Percentiles rank a stretch among this genome's conserved stretches.
Conservation (phyloP, 805 yeast species). For the Suhomyces prunicola region DNA sequence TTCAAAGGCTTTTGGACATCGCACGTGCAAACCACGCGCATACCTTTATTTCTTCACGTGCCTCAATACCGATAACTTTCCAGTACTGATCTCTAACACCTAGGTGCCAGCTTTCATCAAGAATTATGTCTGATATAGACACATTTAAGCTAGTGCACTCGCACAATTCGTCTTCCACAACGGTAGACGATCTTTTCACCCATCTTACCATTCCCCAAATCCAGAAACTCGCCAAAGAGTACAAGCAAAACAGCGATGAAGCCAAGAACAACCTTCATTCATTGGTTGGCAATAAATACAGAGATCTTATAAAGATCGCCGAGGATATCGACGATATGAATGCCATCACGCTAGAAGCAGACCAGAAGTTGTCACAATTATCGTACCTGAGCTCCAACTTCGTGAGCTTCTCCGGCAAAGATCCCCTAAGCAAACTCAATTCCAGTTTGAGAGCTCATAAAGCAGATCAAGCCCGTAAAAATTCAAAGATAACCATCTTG, state of each 20-base stretch:
- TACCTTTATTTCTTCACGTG: background rate
- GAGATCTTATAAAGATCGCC: constrained; percentile 43
- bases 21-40: background rate
- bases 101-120: background rate
- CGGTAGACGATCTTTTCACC: constrained; percentile 35
- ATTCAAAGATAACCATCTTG: constrained; percentile 23
- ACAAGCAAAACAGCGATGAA: constrained; percentile 21
- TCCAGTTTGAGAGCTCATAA: constrained; percentile 12
- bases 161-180: constrained; percentile 7
- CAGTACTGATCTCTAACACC: background rate
- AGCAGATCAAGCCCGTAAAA: constrained; percentile 16
- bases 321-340: constrained; percentile 39
- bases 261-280: constrained; percentile 34
- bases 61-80: background rate
- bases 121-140: background rate
- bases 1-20: no score
- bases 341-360: constrained; percentile 17
- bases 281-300: constrained; percentile 39
- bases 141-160: constrained; percentile 1
- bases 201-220: constrained; percentile 31
- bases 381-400: constrained; percentile 30
- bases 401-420: constrained; percentile 21
- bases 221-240: constrained; percentile 27
- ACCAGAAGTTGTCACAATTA: constrained; percentile 26
- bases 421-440: constrained; percentile 19